Evolutionary conservation across 495 filamentous ascomycete species (phyloP).

Genomic region (Tirmania nivea): DNA sequence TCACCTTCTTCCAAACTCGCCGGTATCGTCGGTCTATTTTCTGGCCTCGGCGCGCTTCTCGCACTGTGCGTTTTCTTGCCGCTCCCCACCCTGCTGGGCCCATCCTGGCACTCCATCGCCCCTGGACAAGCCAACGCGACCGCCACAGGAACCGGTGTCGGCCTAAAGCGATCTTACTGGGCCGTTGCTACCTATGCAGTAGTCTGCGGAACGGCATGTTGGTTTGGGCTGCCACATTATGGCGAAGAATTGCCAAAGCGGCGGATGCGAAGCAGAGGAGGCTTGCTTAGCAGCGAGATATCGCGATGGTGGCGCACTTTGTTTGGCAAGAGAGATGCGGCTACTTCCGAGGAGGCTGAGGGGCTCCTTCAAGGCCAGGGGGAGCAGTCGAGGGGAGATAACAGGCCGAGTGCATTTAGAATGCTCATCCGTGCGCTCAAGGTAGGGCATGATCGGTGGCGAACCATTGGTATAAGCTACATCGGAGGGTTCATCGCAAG

Average conservation of each 20-base stretch:
- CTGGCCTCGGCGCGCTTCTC: slow-evolving; percentile 74
- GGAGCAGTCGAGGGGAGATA: neutral
- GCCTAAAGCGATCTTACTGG: slow-evolving; percentile 65
- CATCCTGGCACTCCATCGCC: slow-evolving; percentile 26
- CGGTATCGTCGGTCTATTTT: slow-evolving; percentile 77
- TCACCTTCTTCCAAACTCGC: slow-evolving; percentile 37
- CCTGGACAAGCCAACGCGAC: slow-evolving; percentile 18
- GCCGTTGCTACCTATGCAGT: slow-evolving; percentile 53
- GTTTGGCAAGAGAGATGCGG: neutral
- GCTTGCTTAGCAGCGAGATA: neutral
- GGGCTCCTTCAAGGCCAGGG: neutral
- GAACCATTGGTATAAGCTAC: slow-evolving; percentile 66
- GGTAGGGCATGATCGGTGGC: slow-evolving; percentile 46
- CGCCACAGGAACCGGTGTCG: slow-evolving; percentile 32
- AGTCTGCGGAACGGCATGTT: slow-evolving; percentile 47
- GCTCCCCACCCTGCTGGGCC: slow-evolving; percentile 48
- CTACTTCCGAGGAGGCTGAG: neutral
- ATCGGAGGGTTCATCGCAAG: slow-evolving; percentile 87
- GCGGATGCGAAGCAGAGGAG: neutral
- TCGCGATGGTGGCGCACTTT: neutral
- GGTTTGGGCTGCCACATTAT: slow-evolving; percentile 42
- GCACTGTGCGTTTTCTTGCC: slow-evolving; percentile 66
- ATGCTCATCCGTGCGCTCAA: slow-evolving; percentile 37
- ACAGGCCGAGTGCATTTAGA: neutral
- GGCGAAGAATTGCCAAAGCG: neutral